Evolutionary conservation across 768 basidiomycete genomes (phyloP).

Genomic region (Xerocomus spinulosus): DNA sequence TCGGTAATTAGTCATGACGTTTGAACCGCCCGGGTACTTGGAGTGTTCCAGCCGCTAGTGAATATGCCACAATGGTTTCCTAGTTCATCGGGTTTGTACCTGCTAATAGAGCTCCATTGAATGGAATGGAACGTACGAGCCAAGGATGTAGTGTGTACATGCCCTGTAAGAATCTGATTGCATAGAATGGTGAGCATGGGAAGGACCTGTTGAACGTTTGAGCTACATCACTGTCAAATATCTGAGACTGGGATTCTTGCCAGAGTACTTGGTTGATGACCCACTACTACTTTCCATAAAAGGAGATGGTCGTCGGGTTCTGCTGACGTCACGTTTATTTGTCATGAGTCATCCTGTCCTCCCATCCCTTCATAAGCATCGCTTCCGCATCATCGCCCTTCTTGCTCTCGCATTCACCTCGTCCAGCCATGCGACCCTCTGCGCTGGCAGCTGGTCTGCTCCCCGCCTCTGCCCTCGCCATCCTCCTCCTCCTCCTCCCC

Average conservation of each 20-base stretch:
- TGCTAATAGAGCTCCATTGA: constrained; percentile 33
- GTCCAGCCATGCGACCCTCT: constrained; percentile 9
- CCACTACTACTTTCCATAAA: not conserved
- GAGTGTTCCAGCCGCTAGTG: constrained; percentile 58
- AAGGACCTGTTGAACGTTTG: constrained; percentile 51
- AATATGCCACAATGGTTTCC: constrained; percentile 72
- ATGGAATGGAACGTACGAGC: constrained; percentile 46
- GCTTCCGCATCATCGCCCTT: not conserved
- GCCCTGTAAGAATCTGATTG: constrained; percentile 69
- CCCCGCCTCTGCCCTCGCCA: not conserved
- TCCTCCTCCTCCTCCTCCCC: constrained; percentile 13
- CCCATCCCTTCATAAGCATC: constrained; percentile 11
- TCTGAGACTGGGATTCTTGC: too few relatives aligned
- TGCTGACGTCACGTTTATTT: constrained; percentile 12
- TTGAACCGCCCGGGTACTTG: constrained; percentile 24
- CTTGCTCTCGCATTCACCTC: not conserved
- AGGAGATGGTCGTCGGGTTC: constrained; percentile 3
- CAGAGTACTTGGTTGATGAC: constrained; percentile 63
- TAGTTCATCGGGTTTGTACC: constrained; percentile 68
- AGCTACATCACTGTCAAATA: constrained; percentile 51
- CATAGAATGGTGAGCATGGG: constrained; percentile 39
- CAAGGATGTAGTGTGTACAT: constrained; percentile 67
- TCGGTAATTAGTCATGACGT: not conserved
- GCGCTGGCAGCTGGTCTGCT: not conserved
- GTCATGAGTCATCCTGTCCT: constrained; percentile 1